phyloP scores from a whole-genome alignment of 371 early-diverging fungal genomes.

The Mucor racemosus region DNA sequence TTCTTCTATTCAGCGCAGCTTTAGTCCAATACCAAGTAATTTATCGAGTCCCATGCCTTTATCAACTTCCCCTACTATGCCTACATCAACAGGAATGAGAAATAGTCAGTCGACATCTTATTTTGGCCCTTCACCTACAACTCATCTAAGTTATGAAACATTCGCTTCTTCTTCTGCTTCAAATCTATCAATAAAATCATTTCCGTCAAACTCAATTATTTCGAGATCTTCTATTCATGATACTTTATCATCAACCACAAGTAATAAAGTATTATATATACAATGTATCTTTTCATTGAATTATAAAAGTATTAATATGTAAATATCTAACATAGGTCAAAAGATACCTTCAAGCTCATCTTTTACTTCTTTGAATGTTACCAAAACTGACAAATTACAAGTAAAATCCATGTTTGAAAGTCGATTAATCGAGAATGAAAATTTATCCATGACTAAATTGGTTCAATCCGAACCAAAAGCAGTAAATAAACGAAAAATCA shows the following conservation, averaged over 20 bases:
- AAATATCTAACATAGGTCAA: not conserved
- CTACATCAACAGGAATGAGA: not conserved
- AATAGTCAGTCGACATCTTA: not conserved
- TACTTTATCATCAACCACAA: slow-evolving; percentile 6
- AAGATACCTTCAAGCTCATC: not conserved
- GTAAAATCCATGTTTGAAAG: slow-evolving; percentile 23
- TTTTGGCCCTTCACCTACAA: slow-evolving; percentile 11
- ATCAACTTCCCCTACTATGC: not conserved
- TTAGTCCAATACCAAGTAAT: slow-evolving; percentile 6
- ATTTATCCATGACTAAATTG: not conserved
- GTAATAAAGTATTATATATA: slow-evolving; percentile 21
- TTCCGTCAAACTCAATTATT: not conserved
- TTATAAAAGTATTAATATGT: not conserved
- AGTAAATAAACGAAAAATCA: slow-evolving; percentile 1
- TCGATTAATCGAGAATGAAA: slow-evolving; percentile 11
- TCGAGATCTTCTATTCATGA: slow-evolving; percentile 11
- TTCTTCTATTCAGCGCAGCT: not conserved
- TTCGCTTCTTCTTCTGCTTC: slow-evolving; percentile 16
- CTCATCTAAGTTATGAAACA: slow-evolving; percentile 17
- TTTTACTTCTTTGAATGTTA: not conserved
- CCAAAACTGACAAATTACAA: slow-evolving; percentile 13
- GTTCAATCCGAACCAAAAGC: not conserved
- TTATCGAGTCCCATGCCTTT: slow-evolving; percentile 3
- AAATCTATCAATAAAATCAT: slow-evolving; percentile 13
- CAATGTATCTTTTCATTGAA: not conserved